Conservation (phyloP, 768 basidiomycete species). For the Lyophyllum shimeji region DNA sequence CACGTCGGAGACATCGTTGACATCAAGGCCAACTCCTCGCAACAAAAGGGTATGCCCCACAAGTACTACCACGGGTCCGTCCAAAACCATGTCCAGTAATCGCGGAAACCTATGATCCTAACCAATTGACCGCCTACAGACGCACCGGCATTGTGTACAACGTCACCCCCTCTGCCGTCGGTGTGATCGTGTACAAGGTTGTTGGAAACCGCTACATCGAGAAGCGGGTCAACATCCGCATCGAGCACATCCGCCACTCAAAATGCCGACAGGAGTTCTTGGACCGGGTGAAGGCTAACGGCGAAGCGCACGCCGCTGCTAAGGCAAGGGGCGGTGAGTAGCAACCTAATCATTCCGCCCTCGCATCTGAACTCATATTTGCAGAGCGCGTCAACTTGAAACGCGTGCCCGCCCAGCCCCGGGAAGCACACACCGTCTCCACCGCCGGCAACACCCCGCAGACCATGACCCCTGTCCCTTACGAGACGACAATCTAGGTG, state of each 20-base stretch:
- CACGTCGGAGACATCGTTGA: slow-evolving; percentile 98
- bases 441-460: slow-evolving; percentile 76
- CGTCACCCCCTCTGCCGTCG: slow-evolving; percentile 91
- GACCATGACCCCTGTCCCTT: slow-evolving; percentile 89
- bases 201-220: slow-evolving; percentile 99
- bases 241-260: slow-evolving; percentile 96
- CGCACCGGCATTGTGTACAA: slow-evolving; percentile 99
- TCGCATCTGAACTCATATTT: slow-evolving; percentile 5
- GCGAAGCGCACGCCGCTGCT: slow-evolving; percentile 76
- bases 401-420: slow-evolving; percentile 82
- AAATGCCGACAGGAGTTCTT: slow-evolving; percentile 98
- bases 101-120: background rate
- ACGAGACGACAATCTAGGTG: slow-evolving; percentile 94
- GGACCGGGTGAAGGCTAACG: slow-evolving; percentile 93
- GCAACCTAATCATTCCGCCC: background rate
- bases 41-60: slow-evolving; percentile 99
- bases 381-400: slow-evolving; percentile 81
- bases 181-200: slow-evolving; percentile 97
- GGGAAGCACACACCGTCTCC: slow-evolving; percentile 76
- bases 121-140: slow-evolving; percentile 40
- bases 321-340: slow-evolving; percentile 88
- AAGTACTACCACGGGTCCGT: slow-evolving; percentile 97
- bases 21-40: slow-evolving; percentile 98
- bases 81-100: background rate
- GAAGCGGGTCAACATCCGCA: slow-evolving; percentile 98